Conservation (phyloP, 2,329 filamentous ascomycete species). For the Dendrostoma leiphaemia region DNA sequence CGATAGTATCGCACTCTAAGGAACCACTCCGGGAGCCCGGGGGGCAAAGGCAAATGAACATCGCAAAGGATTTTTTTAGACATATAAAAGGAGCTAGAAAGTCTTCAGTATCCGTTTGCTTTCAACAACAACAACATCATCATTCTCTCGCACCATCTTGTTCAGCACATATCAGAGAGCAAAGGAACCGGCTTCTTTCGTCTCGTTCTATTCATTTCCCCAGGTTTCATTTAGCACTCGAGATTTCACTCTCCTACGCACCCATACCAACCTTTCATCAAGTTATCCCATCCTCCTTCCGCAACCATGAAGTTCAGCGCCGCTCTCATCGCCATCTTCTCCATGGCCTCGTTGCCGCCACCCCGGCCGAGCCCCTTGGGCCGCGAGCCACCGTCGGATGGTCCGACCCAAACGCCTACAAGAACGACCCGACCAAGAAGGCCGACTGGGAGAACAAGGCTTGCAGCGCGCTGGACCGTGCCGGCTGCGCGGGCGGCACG, state of each 20-base stretch:
- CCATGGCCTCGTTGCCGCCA: not conserved
- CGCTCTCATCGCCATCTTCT: not conserved
- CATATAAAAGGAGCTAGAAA: not conserved
- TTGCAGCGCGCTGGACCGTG: not conserved
- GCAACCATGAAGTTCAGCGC: not conserved
- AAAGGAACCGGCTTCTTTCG: not conserved
- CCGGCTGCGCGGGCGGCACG: not conserved
- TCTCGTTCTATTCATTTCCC: not conserved
- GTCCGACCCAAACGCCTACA: not conserved
- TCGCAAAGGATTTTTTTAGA: not conserved
- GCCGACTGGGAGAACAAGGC: not conserved
- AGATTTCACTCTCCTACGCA: too few species aligned
- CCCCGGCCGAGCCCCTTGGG: not conserved
- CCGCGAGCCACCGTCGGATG: not conserved
- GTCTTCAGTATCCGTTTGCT: not conserved
- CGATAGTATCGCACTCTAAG: not conserved
- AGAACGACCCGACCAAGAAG: not conserved
- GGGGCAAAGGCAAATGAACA: not conserved
- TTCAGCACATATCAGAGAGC: not conserved
- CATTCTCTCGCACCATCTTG: not conserved
- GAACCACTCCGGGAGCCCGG: too few species aligned
- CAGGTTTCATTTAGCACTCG: not conserved
- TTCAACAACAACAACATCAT: too few species aligned
- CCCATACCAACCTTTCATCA: not conserved
- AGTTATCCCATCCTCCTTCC: not conserved